These are phyloP conservation scores for Rhizoclosmatium sp. DNA, from an alignment of 192 early-diverging fungal species.

Conservation along the genomic window DNA sequence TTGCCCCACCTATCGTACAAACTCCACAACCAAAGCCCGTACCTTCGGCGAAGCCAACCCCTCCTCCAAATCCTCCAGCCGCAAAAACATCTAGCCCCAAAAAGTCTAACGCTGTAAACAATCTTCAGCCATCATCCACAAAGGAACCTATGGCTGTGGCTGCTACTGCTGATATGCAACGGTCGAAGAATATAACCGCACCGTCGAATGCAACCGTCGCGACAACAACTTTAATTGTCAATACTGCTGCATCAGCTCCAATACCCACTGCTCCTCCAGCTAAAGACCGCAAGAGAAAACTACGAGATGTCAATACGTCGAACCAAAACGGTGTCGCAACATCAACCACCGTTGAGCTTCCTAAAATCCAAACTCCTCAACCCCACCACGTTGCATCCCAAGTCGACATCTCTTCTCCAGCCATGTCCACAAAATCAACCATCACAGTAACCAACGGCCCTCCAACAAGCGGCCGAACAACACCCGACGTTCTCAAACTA, in stretches of 20 bases:
- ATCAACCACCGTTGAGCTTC: background rate
- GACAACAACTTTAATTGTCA: background rate
- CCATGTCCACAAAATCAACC: background rate
- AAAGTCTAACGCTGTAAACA: background rate
- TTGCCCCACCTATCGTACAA: background rate
- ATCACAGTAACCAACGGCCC: background rate
- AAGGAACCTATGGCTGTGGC: background rate
- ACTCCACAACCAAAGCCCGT: background rate
- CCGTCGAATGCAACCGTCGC: background rate
- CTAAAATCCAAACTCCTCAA: background rate
- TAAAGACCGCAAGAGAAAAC: conserved; percentile 10
- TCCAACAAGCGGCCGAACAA: background rate
- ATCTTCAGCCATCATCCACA: background rate
- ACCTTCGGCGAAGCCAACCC: background rate
- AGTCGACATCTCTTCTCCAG: background rate
- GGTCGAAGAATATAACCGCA: background rate
- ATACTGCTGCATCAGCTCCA: background rate
- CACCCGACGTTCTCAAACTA: background rate
- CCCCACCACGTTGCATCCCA: background rate
- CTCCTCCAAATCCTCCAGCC: background rate
- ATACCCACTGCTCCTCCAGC: background rate
- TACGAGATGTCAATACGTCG: background rate
- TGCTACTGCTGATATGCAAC: background rate
- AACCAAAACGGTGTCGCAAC: background rate
- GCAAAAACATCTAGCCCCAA: background rate